Percentiles rank a stretch among this genome's conserved stretches.
These are phyloP conservation scores for Mycosarcoma maydis DNA, from an alignment of 1,284 basidiomycete species.

Conservation along the genomic window DNA sequence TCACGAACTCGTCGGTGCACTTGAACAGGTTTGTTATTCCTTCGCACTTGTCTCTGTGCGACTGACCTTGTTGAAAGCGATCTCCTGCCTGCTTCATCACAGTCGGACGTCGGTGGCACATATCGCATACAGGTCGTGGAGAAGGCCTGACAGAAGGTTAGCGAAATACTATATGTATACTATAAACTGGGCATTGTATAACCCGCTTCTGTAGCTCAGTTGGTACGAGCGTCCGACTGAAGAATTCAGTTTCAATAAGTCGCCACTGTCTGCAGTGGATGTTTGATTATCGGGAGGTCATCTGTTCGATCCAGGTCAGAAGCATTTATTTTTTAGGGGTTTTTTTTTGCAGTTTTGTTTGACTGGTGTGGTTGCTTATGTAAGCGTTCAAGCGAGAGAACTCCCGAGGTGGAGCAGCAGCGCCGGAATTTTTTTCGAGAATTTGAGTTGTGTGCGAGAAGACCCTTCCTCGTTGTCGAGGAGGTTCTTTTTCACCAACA, in stretches of 20 bases:
- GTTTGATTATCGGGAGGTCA: constrained; percentile 50
- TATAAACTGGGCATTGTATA: neutral
- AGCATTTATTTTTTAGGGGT: constrained; percentile 24
- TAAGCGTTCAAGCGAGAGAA: constrained; percentile 1
- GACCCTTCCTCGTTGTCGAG: constrained; percentile 9
- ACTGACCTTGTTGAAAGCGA: too few relatives aligned
- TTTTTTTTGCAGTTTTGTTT: neutral
- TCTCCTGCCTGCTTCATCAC: too few relatives aligned
- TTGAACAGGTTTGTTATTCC: too few relatives aligned
- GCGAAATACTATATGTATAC: neutral
- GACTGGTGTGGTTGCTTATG: neutral
- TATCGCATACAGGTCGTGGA: too few relatives aligned
- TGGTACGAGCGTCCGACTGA: constrained; percentile 58
- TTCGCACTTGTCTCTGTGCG: too few relatives aligned
- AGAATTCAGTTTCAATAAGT: constrained; percentile 44
- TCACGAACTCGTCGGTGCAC: too few relatives aligned
- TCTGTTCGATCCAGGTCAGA: constrained; percentile 52
- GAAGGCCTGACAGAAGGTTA: neutral
- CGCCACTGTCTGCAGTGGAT: neutral
- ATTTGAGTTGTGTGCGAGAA: constrained; percentile 9
- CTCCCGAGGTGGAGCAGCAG: constrained; percentile 13
- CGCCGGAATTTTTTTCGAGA: constrained; percentile 28
- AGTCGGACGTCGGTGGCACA: too few relatives aligned
- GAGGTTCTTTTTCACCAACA: neutral
- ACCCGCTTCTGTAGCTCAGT: constrained; percentile 50